These are phyloP conservation scores for Euryodendron excelsum DNA, from an alignment of 148 eudicot species.

Conservation along the genomic window DNA sequence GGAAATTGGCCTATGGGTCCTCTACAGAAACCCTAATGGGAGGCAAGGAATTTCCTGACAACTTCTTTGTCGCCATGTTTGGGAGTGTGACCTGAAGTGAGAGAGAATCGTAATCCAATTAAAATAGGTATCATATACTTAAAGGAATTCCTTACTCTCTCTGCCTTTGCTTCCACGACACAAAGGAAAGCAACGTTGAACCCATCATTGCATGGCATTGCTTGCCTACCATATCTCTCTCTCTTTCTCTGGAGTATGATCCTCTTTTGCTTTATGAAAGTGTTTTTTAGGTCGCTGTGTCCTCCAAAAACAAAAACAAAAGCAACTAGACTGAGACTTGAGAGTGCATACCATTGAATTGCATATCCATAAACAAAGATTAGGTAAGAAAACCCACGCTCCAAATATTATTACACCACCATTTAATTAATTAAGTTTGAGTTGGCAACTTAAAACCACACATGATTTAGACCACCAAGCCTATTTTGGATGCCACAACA, in stretches of 20 bases:
- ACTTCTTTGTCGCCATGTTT: constrained; percentile 30
- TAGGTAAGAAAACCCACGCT: background rate
- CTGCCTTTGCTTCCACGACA: constrained; percentile 27
- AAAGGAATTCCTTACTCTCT: constrained; percentile 7
- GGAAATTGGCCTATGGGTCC: constrained; percentile 19
- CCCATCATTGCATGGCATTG: constrained; percentile 35
- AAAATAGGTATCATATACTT: constrained; percentile 6
- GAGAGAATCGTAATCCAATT: background rate
- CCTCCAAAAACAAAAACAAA: background rate
- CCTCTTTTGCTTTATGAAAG: constrained; percentile 25
- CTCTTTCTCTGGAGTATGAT: background rate
- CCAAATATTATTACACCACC: constrained; percentile 6
- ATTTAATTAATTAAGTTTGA: constrained; percentile 28
- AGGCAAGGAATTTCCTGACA: constrained; percentile 25
- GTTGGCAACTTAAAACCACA: constrained; percentile 40
- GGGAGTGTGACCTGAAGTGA: constrained; percentile 21
- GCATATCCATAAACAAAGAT: background rate
- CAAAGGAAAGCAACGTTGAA: constrained; percentile 24
- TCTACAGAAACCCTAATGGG: constrained; percentile 30
- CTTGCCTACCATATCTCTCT: constrained; percentile 4
- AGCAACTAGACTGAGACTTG: background rate
- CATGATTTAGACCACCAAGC: constrained; percentile 39
- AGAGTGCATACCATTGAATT: background rate
- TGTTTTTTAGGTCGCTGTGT: background rate
- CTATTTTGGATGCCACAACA: constrained; percentile 38